Evolutionary conservation across 805 yeast genomes (phyloP), one percentile per base, ranked within the genome.

Genomic region (Metschnikowia continentalis): DNA sequence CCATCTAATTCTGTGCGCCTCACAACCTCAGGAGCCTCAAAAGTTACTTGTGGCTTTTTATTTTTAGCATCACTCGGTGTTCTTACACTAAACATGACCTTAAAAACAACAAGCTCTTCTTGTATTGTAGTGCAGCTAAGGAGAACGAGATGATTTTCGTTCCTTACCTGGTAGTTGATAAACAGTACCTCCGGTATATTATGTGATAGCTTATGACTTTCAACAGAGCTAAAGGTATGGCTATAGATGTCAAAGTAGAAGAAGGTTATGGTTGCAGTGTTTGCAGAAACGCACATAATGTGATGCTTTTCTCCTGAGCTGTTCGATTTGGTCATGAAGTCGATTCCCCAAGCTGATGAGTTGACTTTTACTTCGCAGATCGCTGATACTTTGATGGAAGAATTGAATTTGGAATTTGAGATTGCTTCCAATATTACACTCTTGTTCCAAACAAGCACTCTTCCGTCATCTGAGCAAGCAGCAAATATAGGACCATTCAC

Each of bases 341-440:
- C 87, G 17, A 81, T 57, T 0, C 88, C 88, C 90, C 90, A 85
- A 1, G 77, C 80, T 1, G 86, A 80, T 1, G 77, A 65, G 32
- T 64, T 67, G 3, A 77, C 49, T 23, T 57, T 60, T 35, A 65
- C 58, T 7, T 40, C 17, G 23, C 35, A 30, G 19, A 62, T 68
- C 2, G 72, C 61, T 5, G 57, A 52, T 1, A 67, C 49, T 32
- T 56, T 56, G 54, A 46, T 50, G 10, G 32, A 49, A 4, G 48
- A 42, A 3, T 36, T 39, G 30, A 20, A 11, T 33, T 36, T 36
- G 15, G 14, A 40, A 3, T 43, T 36, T 11, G 38, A 33, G 4
- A 58, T 46, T 11, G 59, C 56, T 10, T 49, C 46, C 17, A 69
- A 43, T 0, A 81, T 53, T 2, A 62, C 58, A 5, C 59, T 62